A percentile compares a stretch with the other conserved stretches of the same genome.
Conservation (phyloP, 2,329 filamentous ascomycete species). For the Pseudofabraea citricarpa region DNA sequence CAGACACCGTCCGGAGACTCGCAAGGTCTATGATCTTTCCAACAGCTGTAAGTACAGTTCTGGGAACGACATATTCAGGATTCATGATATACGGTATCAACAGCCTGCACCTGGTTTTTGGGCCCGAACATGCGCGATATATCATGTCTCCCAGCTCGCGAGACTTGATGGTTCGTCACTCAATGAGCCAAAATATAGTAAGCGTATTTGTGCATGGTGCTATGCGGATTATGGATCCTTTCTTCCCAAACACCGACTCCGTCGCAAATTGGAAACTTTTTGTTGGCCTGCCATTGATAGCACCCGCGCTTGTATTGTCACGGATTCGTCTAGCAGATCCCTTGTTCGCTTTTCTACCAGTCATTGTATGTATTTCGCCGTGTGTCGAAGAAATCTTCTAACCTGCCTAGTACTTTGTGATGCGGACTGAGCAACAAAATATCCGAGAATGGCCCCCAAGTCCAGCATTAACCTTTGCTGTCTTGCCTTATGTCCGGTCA, state of each 20-base stretch:
- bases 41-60: conserved; percentile 22
- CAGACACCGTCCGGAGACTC: conserved; percentile 15
- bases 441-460: conserved; percentile 43
- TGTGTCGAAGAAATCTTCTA: conserved; percentile 3
- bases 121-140: conserved; percentile 50
- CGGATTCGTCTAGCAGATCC: conserved; percentile 57
- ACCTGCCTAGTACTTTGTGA: conserved; percentile 21
- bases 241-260: conserved; percentile 15
- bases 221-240: conserved; percentile 15
- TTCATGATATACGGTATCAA: conserved; percentile 55
- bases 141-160: conserved; percentile 39
- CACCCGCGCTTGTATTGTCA: conserved; percentile 62
- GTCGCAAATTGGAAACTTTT: conserved; percentile 14
- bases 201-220: no score
- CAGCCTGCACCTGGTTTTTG: conserved; percentile 62
- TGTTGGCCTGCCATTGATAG: conserved; percentile 62
- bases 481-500: conserved; percentile 60
- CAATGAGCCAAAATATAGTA: no score
- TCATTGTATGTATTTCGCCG: conserved; percentile 21
- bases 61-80: conserved; percentile 42
- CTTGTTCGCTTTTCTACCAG: conserved; percentile 27
- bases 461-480: conserved; percentile 59
- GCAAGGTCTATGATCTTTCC: conserved; percentile 21
- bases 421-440: conserved; percentile 12
- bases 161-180: not conserved